Conservation (phyloP, 2,329 filamentous ascomycete species). For the Zasmidium angulare region DNA sequence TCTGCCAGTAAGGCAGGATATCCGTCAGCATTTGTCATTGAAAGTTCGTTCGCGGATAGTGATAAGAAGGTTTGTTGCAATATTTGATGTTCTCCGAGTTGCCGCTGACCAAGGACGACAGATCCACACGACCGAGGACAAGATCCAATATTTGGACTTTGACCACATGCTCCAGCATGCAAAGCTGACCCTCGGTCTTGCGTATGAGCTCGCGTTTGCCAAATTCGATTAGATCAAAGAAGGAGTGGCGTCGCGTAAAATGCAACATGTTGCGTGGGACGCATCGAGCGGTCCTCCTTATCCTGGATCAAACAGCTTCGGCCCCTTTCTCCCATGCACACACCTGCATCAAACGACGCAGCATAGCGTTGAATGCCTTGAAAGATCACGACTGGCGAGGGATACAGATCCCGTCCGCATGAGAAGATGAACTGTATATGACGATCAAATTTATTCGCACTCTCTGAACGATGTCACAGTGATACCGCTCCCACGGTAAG, state of each 20-base stretch:
- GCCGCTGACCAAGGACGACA: neutral
- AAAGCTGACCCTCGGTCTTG: constrained; percentile 77
- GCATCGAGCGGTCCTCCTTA: too few species aligned
- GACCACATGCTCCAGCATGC: constrained; percentile 92
- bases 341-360: neutral
- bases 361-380: neutral
- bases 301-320: too few species aligned
- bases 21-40: constrained; percentile 73
- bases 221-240: constrained; percentile 55
- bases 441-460: neutral
- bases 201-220: constrained; percentile 79
- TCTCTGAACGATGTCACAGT: neutral
- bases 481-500: neutral
- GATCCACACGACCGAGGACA: constrained; percentile 70
- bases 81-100: neutral
- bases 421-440: neutral
- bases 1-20: constrained; percentile 73
- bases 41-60: constrained; percentile 57
- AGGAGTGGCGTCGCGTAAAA: neutral
- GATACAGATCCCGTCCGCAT: neutral
- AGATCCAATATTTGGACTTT: constrained; percentile 72
- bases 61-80: constrained; percentile 52
- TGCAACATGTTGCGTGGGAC: too few species aligned
- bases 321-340: too few species aligned
- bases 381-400: neutral